Conservation (phyloP, 768 basidiomycete genomes). For the Mrakia hoshinonis region DNA sequence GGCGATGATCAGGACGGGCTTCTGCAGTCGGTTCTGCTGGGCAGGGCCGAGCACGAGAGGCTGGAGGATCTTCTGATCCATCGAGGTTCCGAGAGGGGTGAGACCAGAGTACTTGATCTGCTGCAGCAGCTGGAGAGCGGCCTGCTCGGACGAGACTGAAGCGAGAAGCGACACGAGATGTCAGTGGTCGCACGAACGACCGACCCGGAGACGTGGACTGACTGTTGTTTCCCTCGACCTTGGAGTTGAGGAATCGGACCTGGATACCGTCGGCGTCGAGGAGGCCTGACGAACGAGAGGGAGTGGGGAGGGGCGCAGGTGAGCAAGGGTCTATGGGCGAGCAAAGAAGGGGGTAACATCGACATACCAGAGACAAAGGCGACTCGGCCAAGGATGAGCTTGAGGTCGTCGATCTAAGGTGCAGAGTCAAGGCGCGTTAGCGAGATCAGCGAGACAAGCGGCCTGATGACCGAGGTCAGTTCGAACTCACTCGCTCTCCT, state of each 20-base stretch:
- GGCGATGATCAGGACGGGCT: constrained; percentile 43
- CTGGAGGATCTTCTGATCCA: constrained; percentile 38
- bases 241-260: constrained; percentile 44
- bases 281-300: no score
- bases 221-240: constrained; percentile 41
- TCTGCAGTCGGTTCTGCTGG: constrained; percentile 37
- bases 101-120: constrained; percentile 40
- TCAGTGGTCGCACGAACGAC: not conserved
- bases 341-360: no score
- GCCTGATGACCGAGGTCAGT: no score
- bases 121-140: constrained; percentile 38
- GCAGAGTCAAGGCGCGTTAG: no score
- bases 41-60: constrained; percentile 33
- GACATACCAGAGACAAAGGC: constrained; percentile 42
- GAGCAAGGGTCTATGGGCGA: no score
- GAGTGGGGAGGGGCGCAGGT: no score
- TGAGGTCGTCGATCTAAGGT: constrained; percentile 42
- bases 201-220: not conserved
- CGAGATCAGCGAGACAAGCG: no score
- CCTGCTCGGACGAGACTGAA: constrained; percentile 36
- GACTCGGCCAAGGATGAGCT: constrained; percentile 41
- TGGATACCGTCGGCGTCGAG: constrained; percentile 45
- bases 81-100: constrained; percentile 33
- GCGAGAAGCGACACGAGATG: no score
- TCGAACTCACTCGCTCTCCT: constrained; percentile 36